These are phyloP conservation scores for Bryum argenteum DNA, from an alignment of 225 moss, liverwort and hornwort genomes.

Conservation along the genomic window DNA sequence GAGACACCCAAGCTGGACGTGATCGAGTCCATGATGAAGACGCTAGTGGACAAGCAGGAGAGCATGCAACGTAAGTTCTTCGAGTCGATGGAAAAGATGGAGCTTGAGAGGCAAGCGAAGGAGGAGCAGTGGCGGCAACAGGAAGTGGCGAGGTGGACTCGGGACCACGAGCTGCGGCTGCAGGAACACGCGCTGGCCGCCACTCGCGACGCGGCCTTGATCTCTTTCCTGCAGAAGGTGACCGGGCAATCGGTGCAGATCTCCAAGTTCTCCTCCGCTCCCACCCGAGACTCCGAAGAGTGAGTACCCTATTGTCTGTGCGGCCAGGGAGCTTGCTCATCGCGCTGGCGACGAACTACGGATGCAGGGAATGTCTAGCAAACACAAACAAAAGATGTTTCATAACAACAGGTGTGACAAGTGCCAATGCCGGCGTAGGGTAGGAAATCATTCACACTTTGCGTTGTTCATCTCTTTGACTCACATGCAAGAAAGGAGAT, in stretches of 20 bases:
- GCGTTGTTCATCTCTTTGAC: constrained; percentile 26
- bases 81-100: constrained; percentile 51
- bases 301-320: constrained; percentile 20
- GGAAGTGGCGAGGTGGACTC: constrained; percentile 47
- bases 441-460: constrained; percentile 19
- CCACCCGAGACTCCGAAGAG: constrained; percentile 38
- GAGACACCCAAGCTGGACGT: constrained; percentile 38
- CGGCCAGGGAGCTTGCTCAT: not conserved
- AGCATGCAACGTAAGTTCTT: constrained; percentile 54
- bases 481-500: not conserved
- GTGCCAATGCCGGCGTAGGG: constrained; percentile 33
- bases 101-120: constrained; percentile 48
- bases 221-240: constrained; percentile 52
- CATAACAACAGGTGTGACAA: constrained; percentile 13
- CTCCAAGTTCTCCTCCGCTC: constrained; percentile 26
- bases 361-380: not conserved
- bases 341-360: not conserved
- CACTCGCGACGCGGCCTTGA: constrained; percentile 43
- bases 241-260: constrained; percentile 39
- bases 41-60: constrained; percentile 58
- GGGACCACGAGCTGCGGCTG: constrained; percentile 50
- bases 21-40: constrained; percentile 50
- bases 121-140: constrained; percentile 52
- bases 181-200: constrained; percentile 45
- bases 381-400: constrained; percentile 8